Base-by-base conservation (phyloP, 768 basidiomycete species). In the Trametes gibbosa region DNA sequence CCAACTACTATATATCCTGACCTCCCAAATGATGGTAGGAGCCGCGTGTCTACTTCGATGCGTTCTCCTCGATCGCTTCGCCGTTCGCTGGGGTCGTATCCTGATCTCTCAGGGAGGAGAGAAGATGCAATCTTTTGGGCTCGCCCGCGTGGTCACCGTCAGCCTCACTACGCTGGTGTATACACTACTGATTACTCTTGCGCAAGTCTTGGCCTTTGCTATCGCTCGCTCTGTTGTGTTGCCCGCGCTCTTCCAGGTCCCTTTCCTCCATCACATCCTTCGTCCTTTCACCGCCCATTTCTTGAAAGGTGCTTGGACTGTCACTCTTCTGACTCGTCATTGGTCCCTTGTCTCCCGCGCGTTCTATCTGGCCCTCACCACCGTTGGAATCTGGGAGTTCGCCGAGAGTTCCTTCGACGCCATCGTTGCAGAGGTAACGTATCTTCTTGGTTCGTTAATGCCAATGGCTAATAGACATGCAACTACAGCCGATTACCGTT, bases 281-380 rank as follows among this genome's bases (percentile, higher is more conserved):
- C 78, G 77, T 12, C 88, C 87, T 0, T 86, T 88, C 66, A 74
- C 81, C 0, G 80, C 79, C 0, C 86, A 89, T 69, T 88, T 89
- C 68, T 69, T 85, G 1, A 75, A 79, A 50, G 82, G 84, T 1
- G 68, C 79, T 14, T 86, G 81, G 76, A 83, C 82, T 0, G 24
- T 86, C 21, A 65, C 73, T 5, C 76, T 89, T 16, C 81, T 82
- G 0, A 66, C 82, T 37, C 69, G 68, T 17, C 77, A 86, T 63
- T 58, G 77, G 37, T 61, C 74, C 2, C 72, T 86, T 6, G 66
- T 86, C 21, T 65, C 69, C 17, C 76, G 81, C 19, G 75, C 81
- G 1, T 84, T 81, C 73, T 74, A 73, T 16, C 66, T 90, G 6
- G 82, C 77, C 1, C 65, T 82, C 32, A 75, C 76, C 7, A 89